Conservation (phyloP, 257 asterid genomes). For the Rauvolfia tetraphylla region DNA sequence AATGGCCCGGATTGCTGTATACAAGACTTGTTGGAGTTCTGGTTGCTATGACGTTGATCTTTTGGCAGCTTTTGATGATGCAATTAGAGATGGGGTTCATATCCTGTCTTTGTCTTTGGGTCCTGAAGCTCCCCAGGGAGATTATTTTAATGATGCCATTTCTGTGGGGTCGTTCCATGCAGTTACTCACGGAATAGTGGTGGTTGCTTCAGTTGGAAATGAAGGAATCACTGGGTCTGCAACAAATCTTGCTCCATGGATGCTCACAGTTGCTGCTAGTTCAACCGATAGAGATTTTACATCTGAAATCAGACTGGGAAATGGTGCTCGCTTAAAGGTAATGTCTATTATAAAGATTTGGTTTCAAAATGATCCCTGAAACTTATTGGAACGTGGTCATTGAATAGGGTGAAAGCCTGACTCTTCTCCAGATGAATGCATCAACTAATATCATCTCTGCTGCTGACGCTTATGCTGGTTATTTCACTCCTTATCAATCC, state of each 20-base stretch:
- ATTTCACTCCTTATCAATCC: conserved; percentile 97
- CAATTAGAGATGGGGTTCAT: conserved; percentile 83
- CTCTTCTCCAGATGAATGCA: conserved; percentile 43
- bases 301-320: conserved; percentile 71
- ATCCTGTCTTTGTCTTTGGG: conserved; percentile 75
- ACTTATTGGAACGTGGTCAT: conserved; percentile 14
- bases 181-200: conserved; percentile 65
- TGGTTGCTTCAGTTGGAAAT: conserved; percentile 90
- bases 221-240: conserved; percentile 67
- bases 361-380: not conserved
- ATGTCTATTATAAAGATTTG: not conserved
- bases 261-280: conserved; percentile 85
- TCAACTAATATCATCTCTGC: conserved; percentile 61
- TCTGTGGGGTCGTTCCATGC: conserved; percentile 93
- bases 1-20: conserved; percentile 82
- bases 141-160: conserved; percentile 81
- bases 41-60: conserved; percentile 88
- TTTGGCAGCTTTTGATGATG: conserved; percentile 95
- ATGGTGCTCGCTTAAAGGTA: conserved; percentile 64
- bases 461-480: conserved; percentile 76
- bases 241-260: conserved; percentile 91
- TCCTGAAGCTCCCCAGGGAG: conserved; percentile 74
- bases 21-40: conserved; percentile 83
- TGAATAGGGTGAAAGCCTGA: conserved; percentile 78
- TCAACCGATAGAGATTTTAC: conserved; percentile 74